Percentiles rank a stretch among this genome's conserved stretches.
Conservation (phyloP, 192 early-diverging fungal genomes). For the Diversispora epigaea region DNA sequence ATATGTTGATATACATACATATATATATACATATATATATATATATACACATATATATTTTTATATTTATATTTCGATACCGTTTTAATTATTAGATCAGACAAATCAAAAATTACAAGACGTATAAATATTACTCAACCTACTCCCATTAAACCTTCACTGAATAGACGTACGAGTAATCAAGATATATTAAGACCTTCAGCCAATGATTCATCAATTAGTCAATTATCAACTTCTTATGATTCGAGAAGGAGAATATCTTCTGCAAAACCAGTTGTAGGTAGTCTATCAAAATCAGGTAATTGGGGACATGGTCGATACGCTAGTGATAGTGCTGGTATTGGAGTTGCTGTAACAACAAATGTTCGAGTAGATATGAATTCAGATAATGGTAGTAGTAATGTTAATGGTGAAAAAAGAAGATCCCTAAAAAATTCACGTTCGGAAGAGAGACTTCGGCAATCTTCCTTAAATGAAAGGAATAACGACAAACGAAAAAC, state of each 20-base stretch:
- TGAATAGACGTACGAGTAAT: not conserved
- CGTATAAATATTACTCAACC: not conserved
- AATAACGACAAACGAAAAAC: conserved; percentile 24
- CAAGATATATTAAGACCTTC: not conserved
- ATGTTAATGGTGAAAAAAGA: not conserved
- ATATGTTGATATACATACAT: not conserved
- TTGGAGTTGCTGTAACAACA: not conserved
- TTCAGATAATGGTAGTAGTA: too few species aligned
- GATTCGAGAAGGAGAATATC: not conserved
- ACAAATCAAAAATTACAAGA: not conserved
- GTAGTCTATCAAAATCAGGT: not conserved
- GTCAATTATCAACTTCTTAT: not conserved
- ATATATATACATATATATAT: too few species aligned
- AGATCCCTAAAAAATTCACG: conserved; percentile 19
- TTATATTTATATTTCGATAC: not conserved
- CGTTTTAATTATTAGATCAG: not conserved
- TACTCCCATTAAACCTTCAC: not conserved
- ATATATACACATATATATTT: too few species aligned
- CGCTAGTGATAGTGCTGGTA: conserved; percentile 17
- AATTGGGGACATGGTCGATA: not conserved
- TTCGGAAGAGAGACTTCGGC: conserved; percentile 21
- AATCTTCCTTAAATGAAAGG: not conserved
- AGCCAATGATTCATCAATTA: not conserved
- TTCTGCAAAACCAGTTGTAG: not conserved
- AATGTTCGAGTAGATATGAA: not conserved